phyloP scores from a whole-genome alignment of 306 rosid genomes.

The Quercus cerris region DNA sequence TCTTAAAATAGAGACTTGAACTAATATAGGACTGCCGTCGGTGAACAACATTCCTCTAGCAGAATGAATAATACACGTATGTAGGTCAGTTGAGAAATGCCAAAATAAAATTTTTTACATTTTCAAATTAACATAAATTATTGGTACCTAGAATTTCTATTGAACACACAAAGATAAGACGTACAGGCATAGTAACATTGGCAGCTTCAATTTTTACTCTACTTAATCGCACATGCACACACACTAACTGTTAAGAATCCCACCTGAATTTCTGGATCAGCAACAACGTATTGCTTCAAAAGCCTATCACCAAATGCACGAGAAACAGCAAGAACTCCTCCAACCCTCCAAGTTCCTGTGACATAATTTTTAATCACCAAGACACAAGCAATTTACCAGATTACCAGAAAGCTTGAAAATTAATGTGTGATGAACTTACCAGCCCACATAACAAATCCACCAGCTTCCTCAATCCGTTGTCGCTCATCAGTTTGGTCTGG shows the following conservation, averaged over 20 bases:
- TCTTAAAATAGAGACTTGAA: background rate
- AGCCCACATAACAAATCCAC: constrained; percentile 99
- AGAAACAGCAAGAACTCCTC: constrained; percentile 98
- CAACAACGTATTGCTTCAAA: constrained; percentile 94
- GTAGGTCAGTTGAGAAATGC: constrained; percentile 4
- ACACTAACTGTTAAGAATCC: background rate
- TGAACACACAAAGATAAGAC: background rate
- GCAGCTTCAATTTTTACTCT: background rate
- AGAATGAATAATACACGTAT: background rate
- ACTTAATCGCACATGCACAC: too few species aligned
- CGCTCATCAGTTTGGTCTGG: constrained; percentile 98
- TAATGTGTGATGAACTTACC: constrained; percentile 39
- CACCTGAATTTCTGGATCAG: constrained; percentile 98
- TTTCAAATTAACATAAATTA: constrained; percentile 2
- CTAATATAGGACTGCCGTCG: background rate
- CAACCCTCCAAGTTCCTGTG: constrained; percentile 99
- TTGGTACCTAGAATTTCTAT: background rate
- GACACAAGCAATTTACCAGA: background rate
- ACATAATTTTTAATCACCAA: constrained; percentile 16
- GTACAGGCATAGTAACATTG: background rate
- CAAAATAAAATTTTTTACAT: background rate
- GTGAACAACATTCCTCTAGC: constrained; percentile 6
- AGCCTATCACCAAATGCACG: constrained; percentile 98
- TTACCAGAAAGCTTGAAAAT: background rate
- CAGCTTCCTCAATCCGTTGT: constrained; percentile 90